Evolutionary conservation across 768 basidiomycete genomes (phyloP), one percentile per base, ranked within the genome.

Genomic region (Phanerodontia chrysosporium): DNA sequence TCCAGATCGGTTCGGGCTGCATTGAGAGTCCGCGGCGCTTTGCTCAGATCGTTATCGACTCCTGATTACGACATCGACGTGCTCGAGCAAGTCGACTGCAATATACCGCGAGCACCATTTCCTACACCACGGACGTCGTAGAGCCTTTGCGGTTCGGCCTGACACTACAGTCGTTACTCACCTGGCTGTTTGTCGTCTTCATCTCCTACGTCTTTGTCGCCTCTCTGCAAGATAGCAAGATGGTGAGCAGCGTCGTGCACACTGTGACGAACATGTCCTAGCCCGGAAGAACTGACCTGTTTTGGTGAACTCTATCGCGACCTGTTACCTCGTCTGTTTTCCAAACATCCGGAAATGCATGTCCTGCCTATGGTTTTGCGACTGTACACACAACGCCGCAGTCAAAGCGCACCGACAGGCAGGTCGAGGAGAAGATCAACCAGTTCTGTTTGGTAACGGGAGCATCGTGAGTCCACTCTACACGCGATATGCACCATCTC

Each of bases 371-470:
- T 24, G n/a, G 24, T 25, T 6, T 44, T 27, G 35, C 24, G n/a
- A 28, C 46, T n/a, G 21, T 18, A 32, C 27, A 28, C 45, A 27
- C 45, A 62, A 24, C 21, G 61, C 30, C 48, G 48, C 32, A 60
- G 59, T 60, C 59, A 28, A 60, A 57, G 27, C 54, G 59, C 18
- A 45, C 16, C 22, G 65, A 69, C 51, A 58, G 45, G 35, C 61
- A 60, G 49, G 58, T 66, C 62, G 85, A 86, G 60, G 75, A 76
- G 54, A 74, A 75, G 49, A 73, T 84, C 56, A 73, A 73, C 0
- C 84, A 87, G 62, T 89, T 90, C 71, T 82, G 82, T 63, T 69
- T 71, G 21, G 78, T 89, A 27, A 90, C 89, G n/a, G 84, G 86
- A 58, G 77, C 85, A 57, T 79, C 85, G 88, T 89, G 76, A 73